Conservation (phyloP, 148 eudicot genomes). For the Persicaria tinctoria region DNA sequence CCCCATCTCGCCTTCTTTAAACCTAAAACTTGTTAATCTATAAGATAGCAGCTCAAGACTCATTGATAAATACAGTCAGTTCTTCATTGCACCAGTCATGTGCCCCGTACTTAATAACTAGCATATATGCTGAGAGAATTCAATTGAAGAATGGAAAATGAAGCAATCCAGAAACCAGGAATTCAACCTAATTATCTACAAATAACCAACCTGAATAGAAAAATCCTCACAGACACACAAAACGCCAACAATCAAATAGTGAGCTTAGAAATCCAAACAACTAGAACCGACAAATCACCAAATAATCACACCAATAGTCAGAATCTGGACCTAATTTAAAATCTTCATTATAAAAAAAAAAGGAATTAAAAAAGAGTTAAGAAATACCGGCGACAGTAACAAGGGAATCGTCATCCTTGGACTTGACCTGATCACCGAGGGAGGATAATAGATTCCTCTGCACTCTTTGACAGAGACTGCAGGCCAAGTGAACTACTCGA, state of each 20-base stretch:
- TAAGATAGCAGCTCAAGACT: constrained; percentile 3
- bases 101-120: background rate
- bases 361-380: background rate
- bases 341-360: background rate
- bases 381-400: constrained; percentile 81
- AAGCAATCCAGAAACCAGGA: background rate
- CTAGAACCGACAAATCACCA: background rate
- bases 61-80: background rate
- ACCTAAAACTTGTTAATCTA: background rate
- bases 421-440: constrained; percentile 35
- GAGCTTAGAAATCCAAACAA: background rate
- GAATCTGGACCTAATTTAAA: background rate
- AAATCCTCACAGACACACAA: background rate
- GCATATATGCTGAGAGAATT: background rate
- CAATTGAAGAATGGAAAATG: background rate
- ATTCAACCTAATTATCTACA: too few species aligned
- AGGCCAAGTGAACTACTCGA: constrained; percentile 78
- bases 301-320: background rate
- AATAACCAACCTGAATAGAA: too few species aligned
- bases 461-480: constrained; percentile 57
- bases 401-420: constrained; percentile 81
- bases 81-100: background rate
- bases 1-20: background rate
- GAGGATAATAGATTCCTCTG: constrained; percentile 48
- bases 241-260: constrained; percentile 4